Evolutionary conservation across 495 filamentous ascomycete species (phyloP).

Genomic region (Chaetomium cochliodes): DNA sequence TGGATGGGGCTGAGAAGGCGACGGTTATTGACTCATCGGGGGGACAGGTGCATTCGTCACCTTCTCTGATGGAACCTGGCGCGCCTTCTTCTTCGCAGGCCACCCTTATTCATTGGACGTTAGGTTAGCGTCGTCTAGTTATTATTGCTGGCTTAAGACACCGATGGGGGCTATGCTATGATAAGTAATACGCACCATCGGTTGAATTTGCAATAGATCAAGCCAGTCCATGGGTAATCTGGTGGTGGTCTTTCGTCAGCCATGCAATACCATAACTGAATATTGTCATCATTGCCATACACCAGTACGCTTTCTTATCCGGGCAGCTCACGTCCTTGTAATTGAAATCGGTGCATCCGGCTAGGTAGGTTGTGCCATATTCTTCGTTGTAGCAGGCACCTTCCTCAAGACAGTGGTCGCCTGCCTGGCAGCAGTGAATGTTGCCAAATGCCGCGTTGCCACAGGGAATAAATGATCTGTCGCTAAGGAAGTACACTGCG

Average conservation of each 20-base stretch:
- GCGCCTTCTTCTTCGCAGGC: conserved; percentile 20
- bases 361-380: conserved; percentile 35
- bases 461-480: conserved; percentile 42
- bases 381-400: conserved; percentile 33
- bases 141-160: too few relatives aligned
- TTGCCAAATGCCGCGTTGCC: conserved; percentile 38
- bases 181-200: conserved; percentile 25
- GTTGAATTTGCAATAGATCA: conserved; percentile 32
- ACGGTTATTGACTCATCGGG: conserved; percentile 14
- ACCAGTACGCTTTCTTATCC: conserved; percentile 16
- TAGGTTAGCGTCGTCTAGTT: not conserved
- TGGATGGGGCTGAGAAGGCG: conserved; percentile 28
- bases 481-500: conserved; percentile 24
- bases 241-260: not conserved
- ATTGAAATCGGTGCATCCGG: conserved; percentile 35
- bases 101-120: conserved; percentile 13
- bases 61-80: conserved; percentile 15
- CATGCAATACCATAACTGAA: not conserved
- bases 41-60: conserved; percentile 30
- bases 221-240: conserved; percentile 28
- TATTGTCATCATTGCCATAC: conserved; percentile 11
- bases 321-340: conserved; percentile 28
- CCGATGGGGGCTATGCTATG: not conserved
- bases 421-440: conserved; percentile 39
- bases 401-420: conserved; percentile 35